Evolutionary conservation across 192 early-diverging fungal species (phyloP), one percentile per base, ranked within the genome.

Genomic region (Linnemannia hyalina): DNA sequence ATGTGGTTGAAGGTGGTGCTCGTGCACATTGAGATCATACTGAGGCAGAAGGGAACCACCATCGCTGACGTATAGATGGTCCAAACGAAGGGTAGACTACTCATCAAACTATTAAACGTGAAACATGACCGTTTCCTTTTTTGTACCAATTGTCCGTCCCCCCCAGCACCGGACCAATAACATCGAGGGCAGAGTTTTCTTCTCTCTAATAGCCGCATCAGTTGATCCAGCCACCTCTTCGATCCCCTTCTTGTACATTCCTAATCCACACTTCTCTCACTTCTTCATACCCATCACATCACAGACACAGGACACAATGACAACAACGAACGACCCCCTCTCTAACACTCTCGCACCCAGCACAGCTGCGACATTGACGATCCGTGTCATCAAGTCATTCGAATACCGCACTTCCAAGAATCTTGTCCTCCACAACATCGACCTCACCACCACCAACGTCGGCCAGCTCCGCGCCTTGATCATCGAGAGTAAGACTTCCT

Each of bases 341-440:
- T 90, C 91, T 40, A 91, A 91, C 77, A 88, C 86, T 7, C 47
- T 82, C 1, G 82, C 86, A 4, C 91, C 91, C n/a, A 83, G 76
- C 73, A 91, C 88, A 16, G 85, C 89, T 35, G 89, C 92, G n/a
- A 94, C 91, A 0, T 44, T 98, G 9, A 98, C 97, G 9, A 89
- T 98, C 75, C 90, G 97, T 1, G 87, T 96, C 54, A 98, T 98
- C 85, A 97, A 97, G 82, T 95, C 92, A 49, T 97, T 98, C 80
- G 97, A 97, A 79, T 98, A 95, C 90, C 91, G 97, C 47, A 96
- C 95, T 0, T 90, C 93, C 83, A 96, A 95, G 80, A 97, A 97
- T 88, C 78, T 98, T 55, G 87, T 98, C 71, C 88, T 98, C 26
- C 91, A 93, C 80, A 88, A 94, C 38, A 81, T 98, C 6, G 93